Base-by-base conservation (phyloP, 768 basidiomycete species). In the Termitomyces heimii region DNA sequence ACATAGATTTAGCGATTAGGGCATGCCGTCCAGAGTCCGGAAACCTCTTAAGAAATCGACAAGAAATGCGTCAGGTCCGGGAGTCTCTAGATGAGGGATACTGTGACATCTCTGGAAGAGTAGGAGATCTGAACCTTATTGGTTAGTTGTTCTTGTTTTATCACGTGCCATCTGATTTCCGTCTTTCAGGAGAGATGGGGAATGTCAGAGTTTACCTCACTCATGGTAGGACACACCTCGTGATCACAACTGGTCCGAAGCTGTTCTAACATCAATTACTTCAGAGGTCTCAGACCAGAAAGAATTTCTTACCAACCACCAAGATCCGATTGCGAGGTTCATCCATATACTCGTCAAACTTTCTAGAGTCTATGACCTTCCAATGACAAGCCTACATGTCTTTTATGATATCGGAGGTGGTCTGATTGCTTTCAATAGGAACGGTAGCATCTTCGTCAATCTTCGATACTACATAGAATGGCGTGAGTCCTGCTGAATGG, bases 401-500 rank as follows among this genome's bases (percentile, higher is more conserved):
- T 98, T 98, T 69, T 88, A 85, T 70, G 95, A 98, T 66, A 67
- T 77, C 22, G 73, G 75, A 5, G 95, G 96, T 1, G 86, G 85
- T 1, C 72, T 90, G 13, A 96, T 98, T 54, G 97, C 94, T 1
- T 98, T 99, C 77, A 99, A 98, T 68, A 78, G 94, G 28, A 84
- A 84, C 48, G 93, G 89, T 3, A 89, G 88, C 57, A 77, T 98
- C 16, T 98, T 93, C 71, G 71, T 97, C 57, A 98, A 97, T 67
- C 72, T 93, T 24, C 80, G 94, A 22, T 96, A 87, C 68, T 94
- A 83, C 59, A 80, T 90, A 65, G 82, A 86, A 50, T 94, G 92
- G 91, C 94, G 89, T 94, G 69, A 76, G 88, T 80, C n/a, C 26
- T 37, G 37, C 28, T 40, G 18, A 58, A 42, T 31, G n/a, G 8